phyloP scores from a whole-genome alignment of 2,329 filamentous ascomycete species.

The Phyllosticta citribraziliensis region DNA sequence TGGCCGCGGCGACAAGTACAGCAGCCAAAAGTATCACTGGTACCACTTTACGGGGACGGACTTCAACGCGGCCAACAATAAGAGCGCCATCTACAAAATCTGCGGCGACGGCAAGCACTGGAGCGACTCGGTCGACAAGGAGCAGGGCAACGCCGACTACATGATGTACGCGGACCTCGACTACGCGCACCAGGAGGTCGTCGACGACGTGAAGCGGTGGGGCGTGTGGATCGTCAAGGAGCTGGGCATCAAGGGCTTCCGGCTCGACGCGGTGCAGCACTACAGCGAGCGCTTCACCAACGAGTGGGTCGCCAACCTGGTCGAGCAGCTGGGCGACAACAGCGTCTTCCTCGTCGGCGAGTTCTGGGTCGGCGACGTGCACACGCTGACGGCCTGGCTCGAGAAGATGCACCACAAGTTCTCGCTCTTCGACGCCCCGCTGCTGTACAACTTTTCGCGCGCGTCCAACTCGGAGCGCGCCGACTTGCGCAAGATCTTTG shows the following conservation, averaged over 20 bases:
- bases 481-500: constrained; percentile 56
- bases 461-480: background rate
- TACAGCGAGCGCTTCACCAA: constrained; percentile 57
- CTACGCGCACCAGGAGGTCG: constrained; percentile 53
- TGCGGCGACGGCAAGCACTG: constrained; percentile 54
- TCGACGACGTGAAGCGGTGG: constrained; percentile 56
- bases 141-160: constrained; percentile 49
- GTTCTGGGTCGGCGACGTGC: constrained; percentile 54
- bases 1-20: constrained; percentile 51
- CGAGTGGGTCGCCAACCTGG: constrained; percentile 52
- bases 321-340: constrained; percentile 37
- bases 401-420: constrained; percentile 48
- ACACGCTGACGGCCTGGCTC: constrained; percentile 48
- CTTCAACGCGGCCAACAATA: constrained; percentile 48
- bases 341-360: constrained; percentile 58
- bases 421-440: constrained; percentile 56
- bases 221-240: constrained; percentile 55
- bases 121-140: constrained; percentile 50
- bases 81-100: constrained; percentile 57
- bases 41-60: constrained; percentile 61
- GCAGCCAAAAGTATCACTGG: constrained; percentile 53
- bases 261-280: constrained; percentile 65
- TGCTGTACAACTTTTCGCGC: constrained; percentile 53
- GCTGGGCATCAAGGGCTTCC: constrained; percentile 53
- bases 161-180: constrained; percentile 64